A percentile compares a stretch with the other conserved stretches of the same genome.
phyloP scores from a whole-genome alignment of 192 early-diverging fungal genomes.

The Backusella morwellensis region DNA sequence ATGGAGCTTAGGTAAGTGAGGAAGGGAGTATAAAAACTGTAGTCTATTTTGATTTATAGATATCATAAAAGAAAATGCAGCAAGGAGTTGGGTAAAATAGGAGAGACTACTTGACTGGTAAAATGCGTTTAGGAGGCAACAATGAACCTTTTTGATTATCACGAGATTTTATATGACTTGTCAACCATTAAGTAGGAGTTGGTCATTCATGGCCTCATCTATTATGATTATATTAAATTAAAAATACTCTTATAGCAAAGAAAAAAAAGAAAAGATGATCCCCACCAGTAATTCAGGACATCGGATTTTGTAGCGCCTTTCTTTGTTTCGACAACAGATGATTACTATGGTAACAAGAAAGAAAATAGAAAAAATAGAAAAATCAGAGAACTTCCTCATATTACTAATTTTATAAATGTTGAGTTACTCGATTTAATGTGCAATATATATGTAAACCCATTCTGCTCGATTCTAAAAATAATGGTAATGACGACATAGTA shows the following conservation, averaged over 20 bases:
- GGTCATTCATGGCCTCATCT: neutral
- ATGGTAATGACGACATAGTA: neutral
- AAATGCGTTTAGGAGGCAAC: neutral
- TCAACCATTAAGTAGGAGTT: neutral
- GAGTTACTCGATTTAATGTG: neutral
- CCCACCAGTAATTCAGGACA: neutral
- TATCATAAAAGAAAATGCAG: neutral
- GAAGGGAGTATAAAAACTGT: constrained; percentile 2
- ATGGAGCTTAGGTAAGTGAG: neutral
- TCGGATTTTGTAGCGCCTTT: neutral
- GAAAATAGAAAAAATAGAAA: neutral
- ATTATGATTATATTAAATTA: neutral
- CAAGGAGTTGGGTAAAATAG: constrained; percentile 3
- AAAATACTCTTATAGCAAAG: neutral
- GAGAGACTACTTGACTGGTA: neutral
- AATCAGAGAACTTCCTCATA: neutral
- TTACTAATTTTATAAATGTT: neutral
- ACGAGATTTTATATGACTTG: neutral
- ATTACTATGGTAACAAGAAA: neutral
- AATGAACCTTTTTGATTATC: neutral
- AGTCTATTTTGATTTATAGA: neutral
- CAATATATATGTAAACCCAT: neutral
- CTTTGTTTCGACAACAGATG: neutral
- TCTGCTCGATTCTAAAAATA: neutral
- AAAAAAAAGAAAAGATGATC: neutral